These are phyloP conservation scores for Gaeumannomyces tritici DNA, from an alignment of 2,329 filamentous ascomycete species.

Conservation along the genomic window DNA sequence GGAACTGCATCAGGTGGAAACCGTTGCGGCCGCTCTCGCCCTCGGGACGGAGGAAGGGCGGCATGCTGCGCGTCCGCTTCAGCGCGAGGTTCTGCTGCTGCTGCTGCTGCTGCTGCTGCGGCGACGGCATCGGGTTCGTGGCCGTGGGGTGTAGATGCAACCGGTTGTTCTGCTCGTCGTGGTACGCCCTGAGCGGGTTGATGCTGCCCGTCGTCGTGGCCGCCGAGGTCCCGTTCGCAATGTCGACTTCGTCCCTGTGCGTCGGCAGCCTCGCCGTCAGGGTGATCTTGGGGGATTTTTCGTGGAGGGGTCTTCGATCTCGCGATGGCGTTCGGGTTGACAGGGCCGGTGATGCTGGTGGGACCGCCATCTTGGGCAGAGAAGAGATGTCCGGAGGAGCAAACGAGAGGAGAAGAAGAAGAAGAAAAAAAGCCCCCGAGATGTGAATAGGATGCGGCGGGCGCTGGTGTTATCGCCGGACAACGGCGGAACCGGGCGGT, in stretches of 20 bases:
- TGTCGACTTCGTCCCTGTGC: constrained; percentile 4
- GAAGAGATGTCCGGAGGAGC: too few species aligned
- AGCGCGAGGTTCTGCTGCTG: background rate
- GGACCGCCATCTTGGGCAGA: background rate
- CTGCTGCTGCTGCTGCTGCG: background rate
- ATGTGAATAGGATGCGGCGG: background rate
- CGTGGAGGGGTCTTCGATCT: background rate
- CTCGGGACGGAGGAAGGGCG: constrained; percentile 17
- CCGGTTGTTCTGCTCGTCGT: background rate
- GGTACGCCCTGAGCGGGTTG: background rate
- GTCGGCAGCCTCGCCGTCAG: background rate
- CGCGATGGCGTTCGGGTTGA: background rate
- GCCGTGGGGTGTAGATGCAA: background rate
- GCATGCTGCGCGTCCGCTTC: constrained; percentile 4
- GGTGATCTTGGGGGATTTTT: constrained; percentile 3
- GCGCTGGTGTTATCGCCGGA: background rate
- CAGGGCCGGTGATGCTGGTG: background rate
- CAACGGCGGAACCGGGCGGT: background rate
- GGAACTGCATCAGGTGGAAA: constrained; percentile 53
- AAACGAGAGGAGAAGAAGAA: background rate
- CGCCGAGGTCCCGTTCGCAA: background rate
- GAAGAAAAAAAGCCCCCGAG: background rate
- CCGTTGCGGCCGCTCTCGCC: constrained; percentile 63
- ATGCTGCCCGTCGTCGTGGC: background rate
- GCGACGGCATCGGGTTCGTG: background rate